These are phyloP conservation scores for Whalleya microplaca DNA, from an alignment of 2,329 filamentous ascomycete species.

Conservation along the genomic window DNA sequence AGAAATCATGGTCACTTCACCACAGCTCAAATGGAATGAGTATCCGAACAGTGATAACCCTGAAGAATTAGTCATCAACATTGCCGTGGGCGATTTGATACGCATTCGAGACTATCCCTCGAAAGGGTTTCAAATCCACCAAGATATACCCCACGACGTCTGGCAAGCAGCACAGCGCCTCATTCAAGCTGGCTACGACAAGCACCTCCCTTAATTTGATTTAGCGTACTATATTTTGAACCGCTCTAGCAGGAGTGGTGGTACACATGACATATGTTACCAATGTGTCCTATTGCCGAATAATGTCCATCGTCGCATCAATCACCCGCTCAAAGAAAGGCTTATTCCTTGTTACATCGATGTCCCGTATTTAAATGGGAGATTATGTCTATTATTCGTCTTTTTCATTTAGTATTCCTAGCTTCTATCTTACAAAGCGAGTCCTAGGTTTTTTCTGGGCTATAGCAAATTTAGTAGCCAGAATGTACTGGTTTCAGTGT, in stretches of 20 bases:
- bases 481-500: no score
- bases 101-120: slow-evolving; percentile 48
- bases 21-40: slow-evolving; percentile 42
- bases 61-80: slow-evolving; percentile 45
- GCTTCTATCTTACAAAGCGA: no score
- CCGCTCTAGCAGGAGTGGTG: not conserved
- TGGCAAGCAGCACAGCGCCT: slow-evolving; percentile 48
- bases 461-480: no score
- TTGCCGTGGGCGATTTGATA: slow-evolving; percentile 50
- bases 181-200: slow-evolving; percentile 43
- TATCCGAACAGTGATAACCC: slow-evolving; percentile 49
- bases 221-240: not conserved
- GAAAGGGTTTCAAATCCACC: slow-evolving; percentile 48
- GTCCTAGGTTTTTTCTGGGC: no score
- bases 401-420: no score
- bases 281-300: not conserved
- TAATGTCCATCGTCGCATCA: not conserved
- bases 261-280: no score
- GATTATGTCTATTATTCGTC: no score
- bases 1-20: slow-evolving; percentile 46
- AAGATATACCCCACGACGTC: slow-evolving; percentile 45
- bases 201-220: slow-evolving; percentile 39
- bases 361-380: no score
- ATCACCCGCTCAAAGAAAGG: not conserved
- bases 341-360: not conserved